phyloP scores from a whole-genome alignment of 208 protist genomes.

The Acanthamoeba triangularis region DNA sequence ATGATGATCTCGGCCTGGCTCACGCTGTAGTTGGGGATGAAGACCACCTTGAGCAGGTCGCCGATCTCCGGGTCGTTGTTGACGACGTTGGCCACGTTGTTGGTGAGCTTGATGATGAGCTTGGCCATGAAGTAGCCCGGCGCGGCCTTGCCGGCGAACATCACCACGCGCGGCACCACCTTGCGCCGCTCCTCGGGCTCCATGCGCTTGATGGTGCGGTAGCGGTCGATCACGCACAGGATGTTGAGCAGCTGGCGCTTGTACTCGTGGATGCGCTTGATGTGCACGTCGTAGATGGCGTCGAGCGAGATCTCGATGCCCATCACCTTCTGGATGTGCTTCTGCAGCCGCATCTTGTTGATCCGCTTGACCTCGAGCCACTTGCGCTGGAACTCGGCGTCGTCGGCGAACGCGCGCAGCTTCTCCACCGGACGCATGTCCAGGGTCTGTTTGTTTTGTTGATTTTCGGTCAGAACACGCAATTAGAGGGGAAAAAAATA shows the following conservation, averaged over 20 bases:
- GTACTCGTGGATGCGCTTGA: slow-evolving; percentile 97
- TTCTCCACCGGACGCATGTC: slow-evolving; percentile 87
- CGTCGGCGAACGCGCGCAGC: slow-evolving; percentile 83
- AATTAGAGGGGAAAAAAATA: no score
- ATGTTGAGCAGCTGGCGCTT: slow-evolving; percentile 95
- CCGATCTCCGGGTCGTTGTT: slow-evolving; percentile 90
- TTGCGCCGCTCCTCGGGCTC: slow-evolving; percentile 66
- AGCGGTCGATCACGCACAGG: slow-evolving; percentile 90
- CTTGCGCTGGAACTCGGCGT: slow-evolving; percentile 84
- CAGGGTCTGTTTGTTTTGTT: not conserved
- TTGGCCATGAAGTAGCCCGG: slow-evolving; percentile 94
- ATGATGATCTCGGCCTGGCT: slow-evolving; percentile 94
- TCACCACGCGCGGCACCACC: slow-evolving; percentile 84
- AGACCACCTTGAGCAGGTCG: slow-evolving; percentile 92
- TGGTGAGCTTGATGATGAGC: slow-evolving; percentile 95
- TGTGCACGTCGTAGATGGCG: slow-evolving; percentile 92
- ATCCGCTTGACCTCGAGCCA: slow-evolving; percentile 80
- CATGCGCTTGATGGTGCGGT: slow-evolving; percentile 89
- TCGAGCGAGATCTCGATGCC: slow-evolving; percentile 86
- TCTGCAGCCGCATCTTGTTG: slow-evolving; percentile 90
- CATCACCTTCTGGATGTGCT: slow-evolving; percentile 86
- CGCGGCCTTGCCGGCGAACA: slow-evolving; percentile 95
- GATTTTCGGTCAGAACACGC: no score
- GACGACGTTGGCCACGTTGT: slow-evolving; percentile 91
- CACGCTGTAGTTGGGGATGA: slow-evolving; percentile 95